phyloP scores from a whole-genome alignment of 192 early-diverging fungal species.

The Gonapodya sp. region DNA sequence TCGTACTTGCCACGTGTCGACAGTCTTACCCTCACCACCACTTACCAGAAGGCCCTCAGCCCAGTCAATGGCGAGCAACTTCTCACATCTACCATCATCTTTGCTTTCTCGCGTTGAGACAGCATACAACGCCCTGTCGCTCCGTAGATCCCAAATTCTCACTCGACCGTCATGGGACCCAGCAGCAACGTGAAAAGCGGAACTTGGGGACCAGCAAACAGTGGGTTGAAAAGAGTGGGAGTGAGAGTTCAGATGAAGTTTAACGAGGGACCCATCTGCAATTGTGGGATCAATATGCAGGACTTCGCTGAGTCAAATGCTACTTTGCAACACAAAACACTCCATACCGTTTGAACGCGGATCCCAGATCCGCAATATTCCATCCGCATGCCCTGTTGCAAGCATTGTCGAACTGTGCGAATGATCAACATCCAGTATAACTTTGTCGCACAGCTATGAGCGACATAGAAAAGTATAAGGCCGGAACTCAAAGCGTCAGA shows the following conservation, averaged over 20 bases:
- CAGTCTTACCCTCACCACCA: constrained; percentile 63
- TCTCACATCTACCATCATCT: constrained; percentile 34
- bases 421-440: constrained; percentile 64
- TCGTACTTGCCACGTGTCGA: neutral
- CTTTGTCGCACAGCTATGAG: constrained; percentile 73
- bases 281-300: no score
- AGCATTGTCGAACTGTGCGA: constrained; percentile 57
- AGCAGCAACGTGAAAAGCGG: constrained; percentile 62
- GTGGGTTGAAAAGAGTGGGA: constrained; percentile 15
- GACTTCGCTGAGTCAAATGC: no score
- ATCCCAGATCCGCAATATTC: constrained; percentile 81
- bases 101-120: constrained; percentile 25
- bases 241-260: neutral
- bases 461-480: neutral
- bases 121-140: constrained; percentile 72
- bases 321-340: neutral
- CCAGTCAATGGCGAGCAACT: constrained; percentile 70
- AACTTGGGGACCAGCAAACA: constrained; percentile 73
- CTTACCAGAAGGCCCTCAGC: constrained; percentile 43
- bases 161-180: constrained; percentile 81
- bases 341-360: constrained; percentile 54
- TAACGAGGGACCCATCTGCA: constrained; percentile 61
- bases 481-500: neutral
- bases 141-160: constrained; percentile 92
- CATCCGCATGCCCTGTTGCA: constrained; percentile 83